phyloP scores from a whole-genome alignment of 805 yeast species.

The Clavispora asparagi region DNA sequence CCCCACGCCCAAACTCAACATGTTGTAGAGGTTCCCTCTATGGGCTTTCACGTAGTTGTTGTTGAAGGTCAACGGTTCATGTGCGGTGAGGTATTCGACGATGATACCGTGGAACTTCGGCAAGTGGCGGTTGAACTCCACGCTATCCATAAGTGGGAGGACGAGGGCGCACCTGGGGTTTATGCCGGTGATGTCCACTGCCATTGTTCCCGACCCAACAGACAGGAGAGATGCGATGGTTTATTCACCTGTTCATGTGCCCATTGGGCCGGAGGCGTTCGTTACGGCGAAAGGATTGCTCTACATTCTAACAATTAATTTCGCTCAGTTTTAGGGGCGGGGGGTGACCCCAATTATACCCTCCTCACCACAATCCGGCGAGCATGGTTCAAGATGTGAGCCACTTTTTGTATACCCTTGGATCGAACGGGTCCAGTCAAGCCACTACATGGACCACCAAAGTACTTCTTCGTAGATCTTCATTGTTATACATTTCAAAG shows the following conservation, averaged over 20 bases:
- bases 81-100: background rate
- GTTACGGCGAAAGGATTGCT: too few species aligned
- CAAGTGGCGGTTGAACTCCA: conserved; percentile 10
- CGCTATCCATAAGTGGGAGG: conserved; percentile 4
- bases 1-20: background rate
- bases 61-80: conserved; percentile 1
- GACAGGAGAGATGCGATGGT: background rate
- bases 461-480: background rate
- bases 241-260: background rate
- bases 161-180: background rate
- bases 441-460: too few species aligned
- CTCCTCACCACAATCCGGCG: too few species aligned
- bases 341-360: too few species aligned
- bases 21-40: background rate
- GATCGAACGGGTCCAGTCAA: too few species aligned
- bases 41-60: conserved; percentile 7
- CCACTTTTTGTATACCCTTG: too few species aligned
- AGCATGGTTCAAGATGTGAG: too few species aligned
- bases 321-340: too few species aligned
- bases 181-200: background rate
- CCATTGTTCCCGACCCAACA: background rate
- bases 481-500: background rate
- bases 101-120: conserved; percentile 11
- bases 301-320: too few species aligned
- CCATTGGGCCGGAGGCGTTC: too few species aligned